Base-by-base conservation (phyloP, 176 grass and related monocot genomes). In the Poa annua region DNA sequence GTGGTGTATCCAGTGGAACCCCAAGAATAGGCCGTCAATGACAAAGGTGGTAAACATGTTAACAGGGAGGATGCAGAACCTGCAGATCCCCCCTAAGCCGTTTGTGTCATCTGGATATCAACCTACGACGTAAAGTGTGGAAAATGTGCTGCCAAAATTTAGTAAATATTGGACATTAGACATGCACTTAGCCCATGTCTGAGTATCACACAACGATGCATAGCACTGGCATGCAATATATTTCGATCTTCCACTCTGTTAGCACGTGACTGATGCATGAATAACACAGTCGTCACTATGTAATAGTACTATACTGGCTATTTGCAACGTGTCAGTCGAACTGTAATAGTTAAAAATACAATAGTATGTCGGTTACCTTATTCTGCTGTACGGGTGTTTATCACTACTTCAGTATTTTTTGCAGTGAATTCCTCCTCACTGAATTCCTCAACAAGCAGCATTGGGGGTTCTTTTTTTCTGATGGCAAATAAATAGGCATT, bases 31-130 rank as follows among this genome's bases (percentile, higher is more conserved):
- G 26, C 61, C 61, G 2, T 64, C 61, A 16, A 64, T 64, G 61
- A 64, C 61, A 16, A 64, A 64, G 61, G 61, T 64, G 26, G 61
- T 64, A 8, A 64, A 64, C 61, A 64, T 64, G 61, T 64, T 64
- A 7, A 64, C 61, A 0, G 13, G 12, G 6, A 64, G 26, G 26
- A 33, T 33, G 61, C 61, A 64, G 5, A 64, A 64, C 11, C 61
- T 64, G 26, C 26, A 64, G 61, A 64, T 64, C 0, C 61, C 61
- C 0, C 26, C 61, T 33, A 64, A 64, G 61, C 61, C 61, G 5
- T 64, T 64, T 64, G 26, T 64, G 0, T 64, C 61, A 0, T 33
- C 61, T 8, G 26, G 6, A 64, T 33, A 16, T 25, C 6, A 3
- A 16, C 11, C 57, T 61, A 61, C 4, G 24, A 1, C 22, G 11